Evolutionary conservation across 2,329 filamentous ascomycete species (phyloP).

Genomic region (Hypoxylon sp.): DNA sequence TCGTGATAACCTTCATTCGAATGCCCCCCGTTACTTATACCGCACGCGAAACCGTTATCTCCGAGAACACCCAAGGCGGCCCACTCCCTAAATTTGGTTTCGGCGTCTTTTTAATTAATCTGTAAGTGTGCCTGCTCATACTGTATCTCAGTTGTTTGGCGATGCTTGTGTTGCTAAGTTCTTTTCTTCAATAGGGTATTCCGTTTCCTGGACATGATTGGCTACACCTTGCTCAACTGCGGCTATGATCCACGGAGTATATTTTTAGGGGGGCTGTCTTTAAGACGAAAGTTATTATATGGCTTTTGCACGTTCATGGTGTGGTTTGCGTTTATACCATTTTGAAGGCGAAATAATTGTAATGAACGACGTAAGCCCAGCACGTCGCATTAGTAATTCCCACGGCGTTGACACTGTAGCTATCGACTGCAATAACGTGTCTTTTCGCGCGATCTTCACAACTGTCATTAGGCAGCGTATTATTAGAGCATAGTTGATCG

Average conservation of each 20-base stretch:
- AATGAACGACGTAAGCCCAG: slow-evolving; percentile 25
- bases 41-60: slow-evolving; percentile 48
- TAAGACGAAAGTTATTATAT: slow-evolving; percentile 47
- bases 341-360: slow-evolving; percentile 40
- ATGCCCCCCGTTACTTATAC: slow-evolving; percentile 51
- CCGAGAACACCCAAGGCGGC: slow-evolving; percentile 40
- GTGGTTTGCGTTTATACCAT: slow-evolving; percentile 53
- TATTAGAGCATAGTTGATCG: slow-evolving; percentile 7
- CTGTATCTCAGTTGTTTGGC: background rate
- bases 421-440: slow-evolving; percentile 18
- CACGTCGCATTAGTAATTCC: slow-evolving; percentile 25
- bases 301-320: slow-evolving; percentile 50
- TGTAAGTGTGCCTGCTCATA: slow-evolving; percentile 44
- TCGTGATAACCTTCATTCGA: slow-evolving; percentile 49
- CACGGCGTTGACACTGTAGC: slow-evolving; percentile 18
- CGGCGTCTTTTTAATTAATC: slow-evolving; percentile 51
- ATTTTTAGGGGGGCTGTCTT: slow-evolving; percentile 45
- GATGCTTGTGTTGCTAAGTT: slow-evolving; percentile 21
- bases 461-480: slow-evolving; percentile 7
- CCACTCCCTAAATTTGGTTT: slow-evolving; percentile 50
- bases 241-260: slow-evolving; percentile 51
- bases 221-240: slow-evolving; percentile 50
- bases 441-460: slow-evolving; percentile 11
- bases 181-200: slow-evolving; percentile 44
- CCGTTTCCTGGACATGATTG: slow-evolving; percentile 49